These are phyloP conservation scores for Phytophthora hybrid DNA, from an alignment of 352 stramenopile genomes.

Conservation along the genomic window DNA sequence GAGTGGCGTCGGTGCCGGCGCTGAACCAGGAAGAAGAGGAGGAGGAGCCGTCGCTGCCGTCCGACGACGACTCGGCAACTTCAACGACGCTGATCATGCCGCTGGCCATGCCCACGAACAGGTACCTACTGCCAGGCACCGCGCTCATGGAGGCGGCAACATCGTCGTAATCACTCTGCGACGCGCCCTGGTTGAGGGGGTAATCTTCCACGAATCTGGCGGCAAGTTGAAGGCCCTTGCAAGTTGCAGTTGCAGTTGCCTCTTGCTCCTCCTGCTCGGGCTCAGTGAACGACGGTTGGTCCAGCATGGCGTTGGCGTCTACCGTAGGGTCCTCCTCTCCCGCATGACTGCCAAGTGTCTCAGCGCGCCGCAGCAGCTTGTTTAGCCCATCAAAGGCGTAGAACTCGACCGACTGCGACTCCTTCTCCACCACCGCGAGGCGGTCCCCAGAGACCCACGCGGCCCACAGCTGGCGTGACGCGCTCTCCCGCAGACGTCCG, in stretches of 20 bases:
- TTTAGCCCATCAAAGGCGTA: slow-evolving; percentile 71
- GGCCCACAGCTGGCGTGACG: slow-evolving; percentile 52
- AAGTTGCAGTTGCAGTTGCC: slow-evolving; percentile 17
- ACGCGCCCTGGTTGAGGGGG: slow-evolving; percentile 64
- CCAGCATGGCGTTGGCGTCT: slow-evolving; percentile 26
- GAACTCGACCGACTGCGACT: slow-evolving; percentile 69
- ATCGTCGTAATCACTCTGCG: slow-evolving; percentile 54
- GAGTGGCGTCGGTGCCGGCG: slow-evolving; percentile 29
- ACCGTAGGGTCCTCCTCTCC: not conserved
- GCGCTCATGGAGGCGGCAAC: slow-evolving; percentile 55
- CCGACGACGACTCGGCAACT: slow-evolving; percentile 26
- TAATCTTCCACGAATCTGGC: slow-evolving; percentile 62
- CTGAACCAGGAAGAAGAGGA: slow-evolving; percentile 44
- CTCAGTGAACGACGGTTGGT: slow-evolving; percentile 31
- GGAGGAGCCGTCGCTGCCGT: slow-evolving; percentile 5
- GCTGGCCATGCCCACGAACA: slow-evolving; percentile 83
- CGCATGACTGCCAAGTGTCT: slow-evolving; percentile 3
- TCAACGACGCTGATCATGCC: slow-evolving; percentile 77
- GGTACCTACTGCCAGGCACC: slow-evolving; percentile 58
- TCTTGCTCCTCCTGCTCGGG: slow-evolving; percentile 23
- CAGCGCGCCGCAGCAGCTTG: slow-evolving; percentile 28
- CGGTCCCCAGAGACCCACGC: slow-evolving; percentile 61
- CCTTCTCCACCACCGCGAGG: slow-evolving; percentile 74
- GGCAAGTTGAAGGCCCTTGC: slow-evolving; percentile 27
- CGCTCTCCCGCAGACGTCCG: slow-evolving; percentile 23